A percentile compares a stretch with the other conserved stretches of the same genome.
phyloP scores from a whole-genome alignment of 2,329 filamentous ascomycete species.

The Camillea tinctor region DNA sequence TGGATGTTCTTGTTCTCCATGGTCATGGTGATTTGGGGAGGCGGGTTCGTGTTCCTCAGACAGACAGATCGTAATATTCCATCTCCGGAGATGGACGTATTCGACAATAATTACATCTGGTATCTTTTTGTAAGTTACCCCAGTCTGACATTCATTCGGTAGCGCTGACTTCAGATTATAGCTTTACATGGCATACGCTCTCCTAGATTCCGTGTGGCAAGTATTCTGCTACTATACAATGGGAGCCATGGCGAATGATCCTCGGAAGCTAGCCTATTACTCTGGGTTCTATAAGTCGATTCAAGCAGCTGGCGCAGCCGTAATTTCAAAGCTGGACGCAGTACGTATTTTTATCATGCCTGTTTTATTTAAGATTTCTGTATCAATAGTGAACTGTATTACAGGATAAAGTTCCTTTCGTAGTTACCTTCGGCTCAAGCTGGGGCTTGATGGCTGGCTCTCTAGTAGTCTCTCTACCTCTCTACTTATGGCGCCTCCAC shows the following conservation, averaged over 20 bases:
- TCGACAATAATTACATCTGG: background rate
- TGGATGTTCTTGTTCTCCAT: background rate
- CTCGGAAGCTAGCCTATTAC: background rate
- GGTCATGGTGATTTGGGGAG: background rate
- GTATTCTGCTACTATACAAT: background rate
- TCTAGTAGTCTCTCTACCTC: background rate
- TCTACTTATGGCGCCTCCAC: background rate
- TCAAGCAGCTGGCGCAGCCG: too few relatives aligned
- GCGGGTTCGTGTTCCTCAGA: background rate
- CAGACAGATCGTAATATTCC: background rate
- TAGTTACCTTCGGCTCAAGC: background rate
- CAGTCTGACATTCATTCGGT: background rate
- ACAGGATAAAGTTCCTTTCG: background rate
- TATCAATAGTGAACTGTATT: background rate
- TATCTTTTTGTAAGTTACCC: background rate
- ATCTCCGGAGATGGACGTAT: background rate
- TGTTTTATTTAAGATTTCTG: too few relatives aligned
- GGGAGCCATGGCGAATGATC: background rate
- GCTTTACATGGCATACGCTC: background rate
- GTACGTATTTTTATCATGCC: too few relatives aligned
- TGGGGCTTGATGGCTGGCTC: background rate
- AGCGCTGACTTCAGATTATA: background rate
- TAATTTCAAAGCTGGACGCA: too few relatives aligned
- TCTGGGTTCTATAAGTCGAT: too few relatives aligned
- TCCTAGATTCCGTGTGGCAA: background rate